phyloP scores from a whole-genome alignment of 2,329 filamentous ascomycete species.

The Aspergillus unguis region DNA sequence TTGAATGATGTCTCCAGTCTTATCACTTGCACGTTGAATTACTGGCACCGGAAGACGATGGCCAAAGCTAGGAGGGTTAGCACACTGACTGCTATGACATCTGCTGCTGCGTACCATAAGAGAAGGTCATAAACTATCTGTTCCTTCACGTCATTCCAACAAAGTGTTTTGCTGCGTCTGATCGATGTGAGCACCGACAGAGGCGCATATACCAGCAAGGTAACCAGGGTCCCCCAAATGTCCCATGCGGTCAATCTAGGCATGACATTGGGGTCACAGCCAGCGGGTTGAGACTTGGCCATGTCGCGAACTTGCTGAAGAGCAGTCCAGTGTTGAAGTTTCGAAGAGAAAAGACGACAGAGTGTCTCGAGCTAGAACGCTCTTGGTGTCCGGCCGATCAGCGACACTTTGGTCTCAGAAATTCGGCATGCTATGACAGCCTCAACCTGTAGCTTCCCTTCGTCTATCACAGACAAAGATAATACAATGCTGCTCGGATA shows the following conservation, averaged over 20 bases:
- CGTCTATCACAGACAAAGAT: neutral
- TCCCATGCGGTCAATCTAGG: constrained; percentile 5
- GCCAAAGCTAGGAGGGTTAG: constrained; percentile 3
- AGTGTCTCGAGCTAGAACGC: neutral
- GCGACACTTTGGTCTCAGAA: neutral
- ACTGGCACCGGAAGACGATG: constrained; percentile 7
- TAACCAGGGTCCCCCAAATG: constrained; percentile 5
- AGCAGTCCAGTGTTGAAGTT: neutral
- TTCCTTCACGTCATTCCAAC: constrained; percentile 1
- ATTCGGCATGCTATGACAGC: neutral
- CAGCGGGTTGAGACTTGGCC: neutral
- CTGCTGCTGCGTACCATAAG: constrained; percentile 2
- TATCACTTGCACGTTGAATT: constrained; percentile 4
- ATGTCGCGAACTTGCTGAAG: neutral
- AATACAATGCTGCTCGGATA: too few species aligned
- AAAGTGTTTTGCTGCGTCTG: neutral
- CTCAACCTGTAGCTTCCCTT: neutral
- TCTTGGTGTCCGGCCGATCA: neutral
- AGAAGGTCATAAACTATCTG: constrained; percentile 7
- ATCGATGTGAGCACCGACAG: constrained; percentile 5
- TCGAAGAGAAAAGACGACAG: neutral
- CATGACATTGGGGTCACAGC: neutral
- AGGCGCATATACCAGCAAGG: constrained; percentile 8
- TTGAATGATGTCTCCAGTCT: neutral
- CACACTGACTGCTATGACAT: too few species aligned